Evolutionary conservation across 2,329 filamentous ascomycete species (phyloP).

Genomic region (Penicillium nordicum): DNA sequence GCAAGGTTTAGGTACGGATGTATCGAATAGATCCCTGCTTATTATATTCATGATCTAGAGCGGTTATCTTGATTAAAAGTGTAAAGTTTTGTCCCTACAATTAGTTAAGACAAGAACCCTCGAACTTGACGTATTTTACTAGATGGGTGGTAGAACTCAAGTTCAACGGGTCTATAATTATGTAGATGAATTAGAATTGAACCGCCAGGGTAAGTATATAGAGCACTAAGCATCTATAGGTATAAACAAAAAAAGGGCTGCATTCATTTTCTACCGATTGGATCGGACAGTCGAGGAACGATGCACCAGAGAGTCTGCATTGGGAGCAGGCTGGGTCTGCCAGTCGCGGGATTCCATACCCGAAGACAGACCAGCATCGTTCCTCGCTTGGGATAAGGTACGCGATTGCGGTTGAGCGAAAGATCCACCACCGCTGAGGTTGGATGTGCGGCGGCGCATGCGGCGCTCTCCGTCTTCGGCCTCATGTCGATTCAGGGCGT

Average conservation of each 20-base stretch:
- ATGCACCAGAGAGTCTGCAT: conserved; percentile 23
- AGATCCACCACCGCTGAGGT: conserved; percentile 30
- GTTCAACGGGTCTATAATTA: neutral
- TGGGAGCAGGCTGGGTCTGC: conserved; percentile 13
- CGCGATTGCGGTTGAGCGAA: conserved; percentile 23
- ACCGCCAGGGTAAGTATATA: conserved; percentile 2
- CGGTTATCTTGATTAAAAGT: neutral
- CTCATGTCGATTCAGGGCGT: conserved; percentile 61
- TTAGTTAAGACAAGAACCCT: neutral
- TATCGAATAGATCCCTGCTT: no score
- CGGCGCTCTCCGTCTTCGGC: conserved; percentile 50
- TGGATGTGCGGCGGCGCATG: conserved; percentile 39
- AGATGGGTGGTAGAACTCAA: neutral
- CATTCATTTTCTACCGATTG: conserved; percentile 12
- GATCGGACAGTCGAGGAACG: conserved; percentile 31
- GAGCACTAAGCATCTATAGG: conserved; percentile 13
- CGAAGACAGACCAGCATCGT: conserved; percentile 23
- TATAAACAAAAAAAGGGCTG: conserved; percentile 6
- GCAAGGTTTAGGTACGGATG: neutral
- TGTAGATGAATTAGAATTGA: neutral
- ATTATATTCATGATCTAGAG: neutral
- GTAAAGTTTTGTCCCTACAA: neutral
- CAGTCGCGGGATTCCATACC: conserved; percentile 28
- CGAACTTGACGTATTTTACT: neutral
- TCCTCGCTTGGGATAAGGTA: conserved; percentile 20